Base-by-base conservation (phyloP, 2,329 filamentous ascomycete species). In the Clarireedia homoeocarpa region DNA sequence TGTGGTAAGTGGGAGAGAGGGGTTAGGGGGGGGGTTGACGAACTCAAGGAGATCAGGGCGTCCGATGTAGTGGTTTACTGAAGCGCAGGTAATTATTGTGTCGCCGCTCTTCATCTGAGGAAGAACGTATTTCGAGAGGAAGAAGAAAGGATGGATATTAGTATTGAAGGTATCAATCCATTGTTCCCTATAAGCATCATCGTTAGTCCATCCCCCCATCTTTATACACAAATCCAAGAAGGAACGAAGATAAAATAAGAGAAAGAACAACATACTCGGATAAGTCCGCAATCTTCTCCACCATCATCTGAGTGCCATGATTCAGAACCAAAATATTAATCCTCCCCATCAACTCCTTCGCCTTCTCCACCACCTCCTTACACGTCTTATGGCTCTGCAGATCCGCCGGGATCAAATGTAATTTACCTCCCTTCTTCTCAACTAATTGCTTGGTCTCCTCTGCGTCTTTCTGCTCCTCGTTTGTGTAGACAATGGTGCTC, bases 91-190 rank as follows among this genome's bases (percentile, higher is more conserved):
- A 78, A 95, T 90, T 69, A 95, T 90, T 26, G 82, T 84, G 55
- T 82, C 79, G 38, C 89, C 89, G n/a, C 71, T 70, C 66, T 82
- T 80, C 83, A 94, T 87, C 71, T 91, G 85, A 0, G 83, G 83
- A 10, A 94, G 76, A 12, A 79, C 73, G 67, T 91, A 89, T 70
- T 94, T 94, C 58, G 88, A 79, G 38, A 92, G 76, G 73, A 84
- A 92, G 76, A 91, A 94, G 74, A 83, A 86, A 3, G 86, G 80
- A 71, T 92, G 86, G 66, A 94, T 91, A 73, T 94, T 95, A 48
- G 84, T 88, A 71, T 89, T 78, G 73, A 95, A 92, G 0, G 88
- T 92, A 58, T 84, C 76, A 51, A 85, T 65, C 88, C 88, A 94
- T 73, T 94, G 88, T 5, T 89, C 86, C 66, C 82, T 85, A 57